These are phyloP conservation scores for Halophytophthora batemanensis DNA, from an alignment of 352 stramenopile genomes.

Conservation along the genomic window DNA sequence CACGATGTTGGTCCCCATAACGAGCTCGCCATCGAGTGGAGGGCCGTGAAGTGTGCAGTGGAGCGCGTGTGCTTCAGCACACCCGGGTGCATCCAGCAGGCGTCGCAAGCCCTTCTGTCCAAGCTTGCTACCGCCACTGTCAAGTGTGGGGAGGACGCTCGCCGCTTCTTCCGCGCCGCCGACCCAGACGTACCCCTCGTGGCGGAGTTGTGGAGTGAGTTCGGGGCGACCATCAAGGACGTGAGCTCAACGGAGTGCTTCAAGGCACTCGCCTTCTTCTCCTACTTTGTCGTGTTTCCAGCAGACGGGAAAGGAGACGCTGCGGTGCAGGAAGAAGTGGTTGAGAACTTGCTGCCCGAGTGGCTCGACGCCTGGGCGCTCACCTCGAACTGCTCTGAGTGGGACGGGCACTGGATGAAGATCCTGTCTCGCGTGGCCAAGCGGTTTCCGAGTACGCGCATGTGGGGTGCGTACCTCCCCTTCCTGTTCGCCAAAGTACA, in stretches of 20 bases:
- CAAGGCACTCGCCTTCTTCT: conserved; percentile 59
- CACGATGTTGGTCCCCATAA: conserved; percentile 8
- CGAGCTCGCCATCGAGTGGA: conserved; percentile 46
- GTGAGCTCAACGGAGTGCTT: conserved; percentile 55
- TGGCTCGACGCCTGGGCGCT: conserved; percentile 60
- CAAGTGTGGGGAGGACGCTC: conserved; percentile 50
- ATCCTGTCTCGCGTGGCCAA: conserved; percentile 63
- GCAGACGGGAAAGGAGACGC: conserved; percentile 7
- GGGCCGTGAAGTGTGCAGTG: conserved; percentile 32
- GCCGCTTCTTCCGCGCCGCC: conserved; percentile 35
- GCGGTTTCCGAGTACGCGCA: conserved; percentile 26
- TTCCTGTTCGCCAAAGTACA: conserved; percentile 74
- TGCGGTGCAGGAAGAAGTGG: conserved; percentile 5
- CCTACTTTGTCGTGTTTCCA: conserved; percentile 36
- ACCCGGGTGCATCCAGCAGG: conserved; percentile 29
- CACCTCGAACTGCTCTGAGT: conserved; percentile 51
- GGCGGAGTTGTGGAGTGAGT: conserved; percentile 47
- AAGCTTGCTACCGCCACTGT: conserved; percentile 37
- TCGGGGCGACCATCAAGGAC: conserved; percentile 38
- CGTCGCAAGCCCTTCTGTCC: conserved; percentile 35
- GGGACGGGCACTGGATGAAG: conserved; percentile 77
- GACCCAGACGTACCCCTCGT: conserved; percentile 31
- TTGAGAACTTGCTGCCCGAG: conserved; percentile 34
- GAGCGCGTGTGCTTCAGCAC: conserved; percentile 53
- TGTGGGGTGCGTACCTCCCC: conserved; percentile 34